phyloP scores from a whole-genome alignment of 2,329 filamentous ascomycete species.

The Fusarium burgessii region DNA sequence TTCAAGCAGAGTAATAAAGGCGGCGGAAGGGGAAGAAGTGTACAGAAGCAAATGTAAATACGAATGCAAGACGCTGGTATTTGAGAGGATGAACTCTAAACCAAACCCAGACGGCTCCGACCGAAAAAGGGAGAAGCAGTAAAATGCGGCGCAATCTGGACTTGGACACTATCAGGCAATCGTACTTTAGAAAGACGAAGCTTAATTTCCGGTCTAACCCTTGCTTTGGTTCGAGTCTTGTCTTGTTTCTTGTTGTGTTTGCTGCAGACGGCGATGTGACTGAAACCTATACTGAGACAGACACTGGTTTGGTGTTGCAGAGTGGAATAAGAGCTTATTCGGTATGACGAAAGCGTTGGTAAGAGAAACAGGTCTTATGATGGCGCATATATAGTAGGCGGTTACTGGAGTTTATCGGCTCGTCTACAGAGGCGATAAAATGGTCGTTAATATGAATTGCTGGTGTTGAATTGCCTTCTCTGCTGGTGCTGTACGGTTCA shows the following conservation, averaged over 20 bases:
- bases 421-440: slow-evolving; percentile 20
- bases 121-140: slow-evolving; percentile 31
- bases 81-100: slow-evolving; percentile 26
- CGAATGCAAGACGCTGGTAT: slow-evolving; percentile 1
- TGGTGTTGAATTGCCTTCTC: slow-evolving; percentile 26
- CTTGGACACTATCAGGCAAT: slow-evolving; percentile 5
- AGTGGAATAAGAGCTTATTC: slow-evolving; percentile 12
- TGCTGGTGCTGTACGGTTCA: background rate
- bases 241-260: slow-evolving; percentile 23
- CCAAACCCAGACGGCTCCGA: slow-evolving; percentile 10
- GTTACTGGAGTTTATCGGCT: slow-evolving; percentile 24
- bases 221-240: slow-evolving; percentile 7
- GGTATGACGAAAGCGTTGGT: slow-evolving; percentile 12
- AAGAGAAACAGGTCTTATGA: slow-evolving; percentile 13
- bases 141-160: slow-evolving; percentile 33
- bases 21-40: slow-evolving; percentile 1
- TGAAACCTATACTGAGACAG: slow-evolving; percentile 40
- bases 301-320: slow-evolving; percentile 3
- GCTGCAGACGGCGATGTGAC: slow-evolving; percentile 34
- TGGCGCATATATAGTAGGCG: slow-evolving; percentile 1
- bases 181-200: slow-evolving; percentile 24
- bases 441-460: slow-evolving; percentile 13
- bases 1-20: slow-evolving; percentile 8
- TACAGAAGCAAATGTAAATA: slow-evolving; percentile 10
- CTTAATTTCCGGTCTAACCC: slow-evolving; percentile 27